A percentile compares a stretch with the other conserved stretches of the same genome.
Conservation (phyloP, 2,329 filamentous ascomycete genomes). For the Neofusicoccum kwambonambiense region DNA sequence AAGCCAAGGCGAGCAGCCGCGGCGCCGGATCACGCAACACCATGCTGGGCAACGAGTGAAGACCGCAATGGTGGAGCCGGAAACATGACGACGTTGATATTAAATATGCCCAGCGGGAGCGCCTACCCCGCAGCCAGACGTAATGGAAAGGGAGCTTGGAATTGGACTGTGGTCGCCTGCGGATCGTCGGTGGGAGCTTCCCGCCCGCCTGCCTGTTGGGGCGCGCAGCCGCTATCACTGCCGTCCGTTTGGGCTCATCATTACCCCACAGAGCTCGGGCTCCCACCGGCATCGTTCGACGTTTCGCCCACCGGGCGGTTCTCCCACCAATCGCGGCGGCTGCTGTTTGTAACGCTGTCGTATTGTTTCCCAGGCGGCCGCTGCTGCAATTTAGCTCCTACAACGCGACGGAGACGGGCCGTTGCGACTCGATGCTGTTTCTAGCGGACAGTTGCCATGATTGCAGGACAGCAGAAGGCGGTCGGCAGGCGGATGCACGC, state of each 20-base stretch:
- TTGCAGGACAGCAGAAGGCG: too few species aligned
- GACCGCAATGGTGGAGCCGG: neutral
- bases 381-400: neutral
- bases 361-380: neutral
- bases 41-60: neutral
- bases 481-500: too few species aligned
- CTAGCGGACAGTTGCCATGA: too few species aligned
- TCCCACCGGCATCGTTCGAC: neutral
- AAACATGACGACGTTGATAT: neutral
- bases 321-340: neutral
- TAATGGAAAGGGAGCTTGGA: neutral
- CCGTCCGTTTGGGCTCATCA: neutral
- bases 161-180: neutral
- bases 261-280: neutral
- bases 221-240: neutral
- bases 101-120: neutral
- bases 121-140: neutral
- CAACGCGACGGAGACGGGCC: neutral
- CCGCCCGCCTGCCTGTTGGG: neutral
- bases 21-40: neutral
- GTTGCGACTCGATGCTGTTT: neutral
- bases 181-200: neutral
- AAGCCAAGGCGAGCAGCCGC: neutral
- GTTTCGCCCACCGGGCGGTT: neutral
- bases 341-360: neutral